Base-by-base conservation (phyloP, 2,329 filamentous ascomycete genomes). In the Thelonectria rubi region DNA sequence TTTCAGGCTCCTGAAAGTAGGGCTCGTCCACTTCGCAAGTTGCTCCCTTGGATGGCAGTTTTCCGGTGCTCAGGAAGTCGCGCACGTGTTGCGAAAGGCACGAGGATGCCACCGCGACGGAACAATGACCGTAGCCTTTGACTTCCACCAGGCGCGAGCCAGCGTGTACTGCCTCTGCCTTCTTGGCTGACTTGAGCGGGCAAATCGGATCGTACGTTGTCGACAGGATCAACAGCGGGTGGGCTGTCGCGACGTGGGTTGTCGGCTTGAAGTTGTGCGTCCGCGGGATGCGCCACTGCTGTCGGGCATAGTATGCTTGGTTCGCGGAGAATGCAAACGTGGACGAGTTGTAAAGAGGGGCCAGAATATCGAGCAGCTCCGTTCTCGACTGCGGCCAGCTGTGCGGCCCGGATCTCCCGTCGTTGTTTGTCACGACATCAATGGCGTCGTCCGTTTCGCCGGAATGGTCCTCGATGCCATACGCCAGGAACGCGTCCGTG, bases 131-230 rank as follows among this genome's bases (percentile, higher is more conserved):
- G 14, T 81, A 82, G 0, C 76, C 80, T 52, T 76, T 70, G 40
- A 81, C 73, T 55, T 80, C 77, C 1, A 82, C 67, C 2, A 82
- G 69, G 2, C 72, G 71, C 4, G 79, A 78, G 2, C 70, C 76
- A 14, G 71, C 70, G 57, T 79, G 81, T 0, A 73, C 73, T 2
- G 66, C 65, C 3, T 73, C 72, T 0, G 80, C 79, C 0, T 68
- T 70, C 21, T 67, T 68, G 1, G 80, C 79, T 2, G 79, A 81
- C 0, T 74, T 61, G 1, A 81, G 63, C 1, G 80, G 76, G 20
- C 86, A 88, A 1, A 89, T 84, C 0, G 87, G 87, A 3, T 78
- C 75, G 26, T 73, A 73, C 0, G 68, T 72, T 0, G 69, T 77
- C 0, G 73, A 73, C 7, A 78, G 55, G 1, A 78, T 65, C 0